Base-by-base conservation (phyloP, 2,329 filamentous ascomycete species). In the Diplodia seriata region DNA sequence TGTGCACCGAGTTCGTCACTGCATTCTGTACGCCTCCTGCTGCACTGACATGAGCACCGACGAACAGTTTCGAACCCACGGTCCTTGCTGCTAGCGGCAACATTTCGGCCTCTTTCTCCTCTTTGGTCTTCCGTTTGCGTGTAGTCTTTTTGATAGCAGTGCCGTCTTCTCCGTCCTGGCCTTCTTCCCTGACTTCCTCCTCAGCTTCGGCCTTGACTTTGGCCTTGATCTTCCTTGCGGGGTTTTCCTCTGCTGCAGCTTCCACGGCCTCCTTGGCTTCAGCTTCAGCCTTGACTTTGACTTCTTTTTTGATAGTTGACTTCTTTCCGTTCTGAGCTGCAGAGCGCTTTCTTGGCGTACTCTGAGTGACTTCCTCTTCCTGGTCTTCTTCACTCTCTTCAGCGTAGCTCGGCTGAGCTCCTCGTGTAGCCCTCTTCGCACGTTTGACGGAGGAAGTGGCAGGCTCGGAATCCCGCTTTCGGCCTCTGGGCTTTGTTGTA, bases 11-110 rank as follows among this genome's bases (percentile, higher is more conserved):
- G 73, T 97, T 97, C 26, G 85, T 83, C 68, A 98, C 85, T 0
- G 94, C 86, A 78, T 98, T 97, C 68, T 97, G 93, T 0, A 98
- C 91, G 65, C 94, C 94, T 82, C 94, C 94, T 33, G 95, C 93
- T 70, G 87, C 89, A 78, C 91, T 95, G 70, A 98, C 93, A 78
- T 99, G 95, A 0, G 95, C 95, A 18, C 95, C 95, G 67, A 99
- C 90, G 74, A 91, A 90, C 86, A 97, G 91, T 76, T 90, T 89
- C 70, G 94, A 83, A 1, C 88, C 87, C 4, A 85, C 80, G 0
- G 93, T 94, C 43, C 95, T 86, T 31, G 84, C 81, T 23, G 89
- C 90, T 1, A 97, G 79, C 0, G 91, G 89, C 83, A 88, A 87
- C 11, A 81, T 80, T 71, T 84, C 84, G 62, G 82, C 81, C 66